Percentiles rank a stretch among this genome's conserved stretches.
These are phyloP conservation scores for Crataegus laevigata DNA, from an alignment of 306 rosid genomes.

Conservation along the genomic window DNA sequence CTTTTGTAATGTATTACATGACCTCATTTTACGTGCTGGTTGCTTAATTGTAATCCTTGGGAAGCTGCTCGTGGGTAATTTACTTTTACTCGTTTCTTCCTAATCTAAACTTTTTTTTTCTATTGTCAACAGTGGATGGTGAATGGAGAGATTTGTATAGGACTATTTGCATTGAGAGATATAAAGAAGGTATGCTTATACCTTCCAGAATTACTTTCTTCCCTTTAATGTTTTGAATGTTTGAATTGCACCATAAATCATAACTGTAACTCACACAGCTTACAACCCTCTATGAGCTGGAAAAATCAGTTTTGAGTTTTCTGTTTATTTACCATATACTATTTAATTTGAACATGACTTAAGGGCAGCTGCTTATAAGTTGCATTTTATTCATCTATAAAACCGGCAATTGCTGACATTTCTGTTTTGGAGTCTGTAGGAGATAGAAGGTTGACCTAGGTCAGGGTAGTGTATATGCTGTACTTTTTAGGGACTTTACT, in stretches of 20 bases:
- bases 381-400: not conserved
- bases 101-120: not conserved
- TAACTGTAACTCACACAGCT: not conserved
- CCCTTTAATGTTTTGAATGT: not conserved
- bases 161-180: conserved; percentile 82
- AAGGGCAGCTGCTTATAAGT: not conserved
- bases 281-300: not conserved
- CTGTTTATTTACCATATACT: not conserved
- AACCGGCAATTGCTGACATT: too few relatives aligned
- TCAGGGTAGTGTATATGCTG: not conserved
- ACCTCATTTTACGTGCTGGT: not conserved
- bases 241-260: not conserved
- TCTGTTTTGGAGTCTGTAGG: not conserved
- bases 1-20: not conserved
- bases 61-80: conserved; percentile 3
- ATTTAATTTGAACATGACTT: not conserved
- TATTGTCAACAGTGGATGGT: conserved; percentile 84
- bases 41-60: conserved; percentile 9
- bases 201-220: conserved; percentile 11
- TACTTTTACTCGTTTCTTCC: not conserved
- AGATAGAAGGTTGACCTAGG: not conserved
- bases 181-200: conserved; percentile 70
- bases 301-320: not conserved
- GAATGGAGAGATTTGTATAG: conserved; percentile 98
- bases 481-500: not conserved